A percentile compares a stretch with the other conserved stretches of the same genome.
Conservation (phyloP, 1,139 yeast species). For the Geotrichum phurueaensis region DNA sequence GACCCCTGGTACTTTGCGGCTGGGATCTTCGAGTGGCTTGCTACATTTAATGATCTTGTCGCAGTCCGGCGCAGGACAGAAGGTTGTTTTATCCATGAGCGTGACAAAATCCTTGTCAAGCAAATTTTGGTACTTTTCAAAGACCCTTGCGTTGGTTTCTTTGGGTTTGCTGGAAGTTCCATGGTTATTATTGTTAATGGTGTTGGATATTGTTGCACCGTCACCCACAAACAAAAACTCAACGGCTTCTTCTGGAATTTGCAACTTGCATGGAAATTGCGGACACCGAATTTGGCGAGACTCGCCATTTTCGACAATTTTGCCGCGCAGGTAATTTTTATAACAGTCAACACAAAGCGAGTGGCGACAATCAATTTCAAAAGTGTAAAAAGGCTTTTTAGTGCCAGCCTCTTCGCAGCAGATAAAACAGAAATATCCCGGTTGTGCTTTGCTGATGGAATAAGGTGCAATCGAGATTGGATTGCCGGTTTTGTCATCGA, state of each 20-base stretch:
- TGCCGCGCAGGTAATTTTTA: conserved; percentile 48
- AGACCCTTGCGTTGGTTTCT: conserved; percentile 2
- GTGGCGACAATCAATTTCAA: conserved; percentile 63
- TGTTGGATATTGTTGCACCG: conserved; percentile 1
- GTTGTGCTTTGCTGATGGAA: conserved; percentile 28
- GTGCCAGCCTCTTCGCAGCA: conserved; percentile 55
- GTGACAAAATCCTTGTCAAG: conserved; percentile 46
- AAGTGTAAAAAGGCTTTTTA: conserved; percentile 36
- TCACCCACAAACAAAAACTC: conserved; percentile 34
- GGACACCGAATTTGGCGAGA: conserved; percentile 56
- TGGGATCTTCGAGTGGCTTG: conserved; percentile 35
- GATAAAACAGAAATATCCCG: conserved; percentile 50
- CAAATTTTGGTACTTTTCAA: conserved; percentile 25
- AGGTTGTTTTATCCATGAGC: conserved; percentile 47
- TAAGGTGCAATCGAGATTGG: conserved; percentile 15
- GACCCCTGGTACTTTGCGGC: conserved; percentile 53
- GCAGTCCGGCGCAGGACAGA: conserved; percentile 93
- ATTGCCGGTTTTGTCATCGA: conserved; percentile 16
- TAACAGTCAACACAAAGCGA: conserved; percentile 66
- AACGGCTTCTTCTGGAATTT: conserved; percentile 35
- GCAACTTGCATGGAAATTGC: conserved; percentile 39
- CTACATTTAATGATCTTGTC: conserved; percentile 49
- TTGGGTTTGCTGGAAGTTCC: conserved; percentile 1
- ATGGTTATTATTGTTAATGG: background rate
- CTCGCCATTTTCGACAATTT: conserved; percentile 47